A percentile compares a stretch with the other conserved stretches of the same genome.
phyloP scores from a whole-genome alignment of 2,329 filamentous ascomycete genomes.

The Cercospora sp. region DNA sequence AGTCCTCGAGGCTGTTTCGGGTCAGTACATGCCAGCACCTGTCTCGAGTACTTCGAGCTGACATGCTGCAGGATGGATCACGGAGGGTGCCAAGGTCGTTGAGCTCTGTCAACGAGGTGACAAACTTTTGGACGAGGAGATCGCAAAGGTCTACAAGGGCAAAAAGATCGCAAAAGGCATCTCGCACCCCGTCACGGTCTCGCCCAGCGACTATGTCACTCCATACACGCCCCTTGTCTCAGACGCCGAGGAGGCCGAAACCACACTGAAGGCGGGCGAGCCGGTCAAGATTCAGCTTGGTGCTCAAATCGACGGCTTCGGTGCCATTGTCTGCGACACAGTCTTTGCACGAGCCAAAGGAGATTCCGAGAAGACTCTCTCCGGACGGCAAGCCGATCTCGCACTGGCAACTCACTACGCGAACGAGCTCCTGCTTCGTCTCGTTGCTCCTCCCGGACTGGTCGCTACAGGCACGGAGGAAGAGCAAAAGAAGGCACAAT shows the following conservation, averaged over 20 bases:
- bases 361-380: constrained; percentile 51
- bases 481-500: constrained; percentile 85
- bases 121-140: constrained; percentile 89
- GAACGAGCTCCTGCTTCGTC: constrained; percentile 87
- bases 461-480: constrained; percentile 82
- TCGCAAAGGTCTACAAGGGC: constrained; percentile 94
- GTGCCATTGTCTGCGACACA: constrained; percentile 93
- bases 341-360: constrained; percentile 69
- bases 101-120: constrained; percentile 95
- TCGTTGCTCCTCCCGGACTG: constrained; percentile 89
- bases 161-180: constrained; percentile 97
- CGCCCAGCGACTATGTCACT: constrained; percentile 89
- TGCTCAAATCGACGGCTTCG: constrained; percentile 96
- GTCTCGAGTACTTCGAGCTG: constrained; percentile 19
- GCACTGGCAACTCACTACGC: constrained; percentile 89
- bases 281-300: constrained; percentile 97
- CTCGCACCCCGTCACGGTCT: constrained; percentile 91
- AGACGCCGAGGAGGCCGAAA: constrained; percentile 79
- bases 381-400: constrained; percentile 80
- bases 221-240: constrained; percentile 91
- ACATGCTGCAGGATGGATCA: constrained; percentile 59
- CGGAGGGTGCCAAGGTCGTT: constrained; percentile 88
- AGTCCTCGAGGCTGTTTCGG: constrained; percentile 80
- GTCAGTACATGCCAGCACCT: constrained; percentile 44
- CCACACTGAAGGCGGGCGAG: constrained; percentile 80